A percentile compares a stretch with the other conserved stretches of the same genome.
These are phyloP conservation scores for Phytophthora citricola DNA, from an alignment of 352 stramenopile species.

Conservation along the genomic window DNA sequence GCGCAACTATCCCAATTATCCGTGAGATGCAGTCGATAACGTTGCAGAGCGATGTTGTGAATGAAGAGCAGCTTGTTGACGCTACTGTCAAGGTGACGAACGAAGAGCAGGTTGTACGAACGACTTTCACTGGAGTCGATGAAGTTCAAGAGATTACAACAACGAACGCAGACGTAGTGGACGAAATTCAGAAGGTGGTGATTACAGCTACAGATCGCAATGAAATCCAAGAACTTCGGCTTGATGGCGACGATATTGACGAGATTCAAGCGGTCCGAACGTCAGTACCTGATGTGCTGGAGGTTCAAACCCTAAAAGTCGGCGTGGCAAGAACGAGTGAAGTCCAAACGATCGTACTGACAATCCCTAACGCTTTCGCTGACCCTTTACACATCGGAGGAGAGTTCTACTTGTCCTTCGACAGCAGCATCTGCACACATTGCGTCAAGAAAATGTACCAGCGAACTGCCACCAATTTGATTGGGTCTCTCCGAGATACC, in stretches of 20 bases:
- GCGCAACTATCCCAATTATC: constrained; percentile 83
- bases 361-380: constrained; percentile 67
- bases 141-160: constrained; percentile 90
- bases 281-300: constrained; percentile 90
- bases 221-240: constrained; percentile 89
- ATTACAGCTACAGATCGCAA: constrained; percentile 92
- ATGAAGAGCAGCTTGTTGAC: constrained; percentile 95
- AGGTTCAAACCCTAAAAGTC: constrained; percentile 91
- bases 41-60: constrained; percentile 81
- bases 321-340: constrained; percentile 71
- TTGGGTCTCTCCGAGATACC: constrained; percentile 24
- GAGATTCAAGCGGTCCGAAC: constrained; percentile 93
- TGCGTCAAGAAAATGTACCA: constrained; percentile 72
- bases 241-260: constrained; percentile 90
- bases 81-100: constrained; percentile 95
- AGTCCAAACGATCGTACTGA: constrained; percentile 87
- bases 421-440: constrained; percentile 70
- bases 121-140: constrained; percentile 81
- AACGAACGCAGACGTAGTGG: constrained; percentile 69
- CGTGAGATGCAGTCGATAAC: constrained; percentile 92
- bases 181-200: constrained; percentile 93
- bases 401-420: constrained; percentile 60
- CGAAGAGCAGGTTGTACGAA: constrained; percentile 95
- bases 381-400: constrained; percentile 57
- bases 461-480: constrained; percentile 46